Evolutionary conservation across 2,329 filamentous ascomycete genomes (phyloP).

Genomic region (Ustilaginoidea virens): DNA sequence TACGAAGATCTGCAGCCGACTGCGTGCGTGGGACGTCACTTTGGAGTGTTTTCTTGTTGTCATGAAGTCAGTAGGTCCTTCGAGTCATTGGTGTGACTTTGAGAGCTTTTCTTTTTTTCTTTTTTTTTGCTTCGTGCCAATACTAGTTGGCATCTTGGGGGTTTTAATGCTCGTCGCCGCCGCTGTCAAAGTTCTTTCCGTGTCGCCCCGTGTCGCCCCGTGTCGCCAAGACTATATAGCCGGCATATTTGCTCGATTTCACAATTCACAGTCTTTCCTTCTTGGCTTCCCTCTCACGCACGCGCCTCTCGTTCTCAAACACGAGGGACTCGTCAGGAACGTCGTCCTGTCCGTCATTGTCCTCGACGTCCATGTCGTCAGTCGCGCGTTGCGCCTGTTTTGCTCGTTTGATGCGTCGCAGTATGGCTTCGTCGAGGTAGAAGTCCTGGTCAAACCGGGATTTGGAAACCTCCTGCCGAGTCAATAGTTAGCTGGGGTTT

Average conservation of each 20-base stretch:
- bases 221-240: too few species aligned
- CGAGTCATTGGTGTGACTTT: too few species aligned
- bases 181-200: too few species aligned
- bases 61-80: too few species aligned
- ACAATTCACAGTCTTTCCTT: slow-evolving; percentile 5
- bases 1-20: too few species aligned
- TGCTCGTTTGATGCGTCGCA: slow-evolving; percentile 42
- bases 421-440: slow-evolving; percentile 37
- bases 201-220: too few species aligned
- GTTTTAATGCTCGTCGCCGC: too few species aligned
- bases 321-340: slow-evolving; percentile 10
- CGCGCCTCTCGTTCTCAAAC: slow-evolving; percentile 11
- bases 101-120: too few species aligned
- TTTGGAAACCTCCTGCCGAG: slow-evolving; percentile 30
- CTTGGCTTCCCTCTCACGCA: slow-evolving; percentile 11
- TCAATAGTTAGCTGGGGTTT: slow-evolving; percentile 1
- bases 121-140: too few species aligned
- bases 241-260: neutral
- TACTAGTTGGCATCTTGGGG: too few species aligned
- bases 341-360: slow-evolving; percentile 10
- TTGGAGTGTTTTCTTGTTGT: too few species aligned
- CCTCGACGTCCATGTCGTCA: slow-evolving; percentile 28
- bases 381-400: slow-evolving; percentile 23
- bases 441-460: slow-evolving; percentile 29
- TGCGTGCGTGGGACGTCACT: too few species aligned